Base-by-base conservation (phyloP, 2,329 filamentous ascomycete genomes). In the Xylariaceae sp. region DNA sequence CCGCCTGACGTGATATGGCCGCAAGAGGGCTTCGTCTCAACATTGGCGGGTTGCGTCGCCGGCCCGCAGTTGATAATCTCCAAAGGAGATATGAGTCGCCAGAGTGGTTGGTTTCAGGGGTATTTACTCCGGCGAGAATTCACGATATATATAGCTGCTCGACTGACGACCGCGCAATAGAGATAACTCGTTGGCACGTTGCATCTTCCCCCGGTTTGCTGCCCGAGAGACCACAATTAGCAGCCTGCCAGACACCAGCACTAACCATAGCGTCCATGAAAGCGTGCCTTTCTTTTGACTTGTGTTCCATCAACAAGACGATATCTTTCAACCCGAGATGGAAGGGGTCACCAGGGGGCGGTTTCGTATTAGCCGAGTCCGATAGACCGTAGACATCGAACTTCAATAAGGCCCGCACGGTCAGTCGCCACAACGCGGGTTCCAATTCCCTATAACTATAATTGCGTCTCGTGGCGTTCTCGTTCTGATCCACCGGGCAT, bases 351-450 rank as follows among this genome's bases (percentile, higher is more conserved):
- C 21, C 22, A 8, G 29, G 22, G n/a, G 56, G 48, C 19, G 63
- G 61, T 12, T 66, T 32, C 4, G 9, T 18, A 13, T 19, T 15
- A 29, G 21, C 29, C 15, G 51, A 9, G n/a, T 53, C 53, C 32
- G 60, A 61, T 26, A 80, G 63, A 0, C 82, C 82, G 63, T 85
- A 83, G 7, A 85, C 76, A 61, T 85, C 82, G 12, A 79, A 61
- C 54, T 76, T 76, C 16, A 85, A 68, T 52, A 85, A 68, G 1
- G 77, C 77, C 13, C 81, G 73, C 39, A 84, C 74, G 1, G 74
- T 73, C 7, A 73, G 70, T 34, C 80, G 71, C 82, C 83, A 86
- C 59, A 76, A 66, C 4, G 71, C 67, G 0, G 82, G 80, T 26
- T 77, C 71, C 68, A 85, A 74, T 40, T 72, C 67, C 13, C 71